These are phyloP conservation scores for Starmerella roubikii DNA, from an alignment of 805 yeast species.

Conservation along the genomic window DNA sequence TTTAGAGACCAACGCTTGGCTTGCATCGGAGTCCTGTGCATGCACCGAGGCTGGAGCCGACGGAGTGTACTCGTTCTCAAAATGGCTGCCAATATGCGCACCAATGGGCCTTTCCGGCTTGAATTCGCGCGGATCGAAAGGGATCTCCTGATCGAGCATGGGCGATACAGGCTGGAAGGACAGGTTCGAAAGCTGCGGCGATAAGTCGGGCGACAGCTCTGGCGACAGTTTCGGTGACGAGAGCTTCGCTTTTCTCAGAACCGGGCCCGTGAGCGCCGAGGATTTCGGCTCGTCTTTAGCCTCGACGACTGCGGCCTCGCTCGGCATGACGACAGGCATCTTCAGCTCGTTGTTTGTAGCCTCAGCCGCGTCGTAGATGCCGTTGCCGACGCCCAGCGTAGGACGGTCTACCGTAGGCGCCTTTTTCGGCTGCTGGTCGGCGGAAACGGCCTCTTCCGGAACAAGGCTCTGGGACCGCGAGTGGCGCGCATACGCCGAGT, in stretches of 20 bases:
- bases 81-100: constrained; percentile 15
- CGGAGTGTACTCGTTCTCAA: constrained; percentile 4
- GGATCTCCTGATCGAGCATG: constrained; percentile 17
- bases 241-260: too few species aligned
- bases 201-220: too few species aligned
- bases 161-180: constrained; percentile 9
- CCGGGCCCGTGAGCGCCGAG: too few species aligned
- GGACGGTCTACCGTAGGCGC: not conserved
- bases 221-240: too few species aligned
- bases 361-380: too few species aligned
- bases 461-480: constrained; percentile 9
- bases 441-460: constrained; percentile 1
- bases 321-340: not conserved
- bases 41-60: not conserved
- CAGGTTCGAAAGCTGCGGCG: too few species aligned
- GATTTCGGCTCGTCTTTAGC: too few species aligned
- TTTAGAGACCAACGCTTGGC: too few species aligned
- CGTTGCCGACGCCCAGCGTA: not conserved
- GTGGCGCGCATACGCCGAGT: not conserved
- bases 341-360: not conserved
- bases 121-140: constrained; percentile 17
- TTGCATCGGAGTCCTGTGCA: too few species aligned
- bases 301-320: not conserved
- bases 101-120: constrained; percentile 10
- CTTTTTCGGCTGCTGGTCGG: not conserved